These are phyloP conservation scores for Beauveria medogensis DNA, from an alignment of 2,329 filamentous ascomycete genomes.

Conservation along the genomic window DNA sequence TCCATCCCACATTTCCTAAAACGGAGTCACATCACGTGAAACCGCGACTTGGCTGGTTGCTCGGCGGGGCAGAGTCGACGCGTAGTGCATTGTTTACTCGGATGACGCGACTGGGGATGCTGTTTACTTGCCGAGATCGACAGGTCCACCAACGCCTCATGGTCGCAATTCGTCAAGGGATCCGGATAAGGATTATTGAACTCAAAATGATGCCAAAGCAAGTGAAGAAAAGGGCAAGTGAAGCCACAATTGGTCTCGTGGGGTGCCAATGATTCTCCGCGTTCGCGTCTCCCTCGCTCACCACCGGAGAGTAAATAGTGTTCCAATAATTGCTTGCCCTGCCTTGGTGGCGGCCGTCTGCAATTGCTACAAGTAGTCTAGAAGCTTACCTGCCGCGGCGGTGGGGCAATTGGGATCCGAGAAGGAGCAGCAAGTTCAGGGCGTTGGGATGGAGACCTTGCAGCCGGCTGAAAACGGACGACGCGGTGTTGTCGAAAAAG, in stretches of 20 bases:
- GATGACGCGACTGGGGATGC: slow-evolving; percentile 2
- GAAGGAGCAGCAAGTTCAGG: slow-evolving; percentile 1
- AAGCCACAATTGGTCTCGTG: background rate
- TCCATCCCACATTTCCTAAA: background rate
- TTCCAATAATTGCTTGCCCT: slow-evolving; percentile 2
- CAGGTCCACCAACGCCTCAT: background rate
- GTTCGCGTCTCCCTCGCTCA: background rate
- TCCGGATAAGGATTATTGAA: background rate
- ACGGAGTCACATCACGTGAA: slow-evolving; percentile 1
- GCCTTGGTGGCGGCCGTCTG: background rate
- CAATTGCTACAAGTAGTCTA: background rate
- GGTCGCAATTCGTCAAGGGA: background rate
- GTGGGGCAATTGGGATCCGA: slow-evolving; percentile 5
- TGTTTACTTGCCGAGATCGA: slow-evolving; percentile 2
- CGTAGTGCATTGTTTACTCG: slow-evolving; percentile 11
- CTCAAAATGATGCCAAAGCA: background rate
- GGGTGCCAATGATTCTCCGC: background rate
- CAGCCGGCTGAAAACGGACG: slow-evolving; percentile 2
- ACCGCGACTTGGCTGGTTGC: background rate
- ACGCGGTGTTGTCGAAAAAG: background rate
- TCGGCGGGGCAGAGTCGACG: slow-evolving; percentile 4
- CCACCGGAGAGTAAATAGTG: background rate
- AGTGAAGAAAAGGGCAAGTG: background rate
- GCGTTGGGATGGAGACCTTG: background rate
- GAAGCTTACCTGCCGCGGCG: slow-evolving; percentile 2